Evolutionary conservation across 345 rosid species (phyloP), one percentile per base, ranked within the genome.

Genomic region (Lumnitzera racemosa): DNA sequence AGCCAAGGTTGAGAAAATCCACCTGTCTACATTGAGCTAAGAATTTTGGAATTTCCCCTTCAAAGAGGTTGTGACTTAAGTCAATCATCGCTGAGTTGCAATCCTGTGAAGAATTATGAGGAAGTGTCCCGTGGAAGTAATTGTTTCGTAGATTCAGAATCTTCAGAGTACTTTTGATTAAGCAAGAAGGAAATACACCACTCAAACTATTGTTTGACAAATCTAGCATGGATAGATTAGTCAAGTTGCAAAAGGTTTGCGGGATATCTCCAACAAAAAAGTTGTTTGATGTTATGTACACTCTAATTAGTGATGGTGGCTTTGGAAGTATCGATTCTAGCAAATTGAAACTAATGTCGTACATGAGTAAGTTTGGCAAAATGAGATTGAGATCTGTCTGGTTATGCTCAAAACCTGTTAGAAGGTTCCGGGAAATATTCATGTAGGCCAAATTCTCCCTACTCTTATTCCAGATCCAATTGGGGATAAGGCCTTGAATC

Each of bases 361-460:
- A 9, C 11, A 17, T 7, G 43, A 36, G 43, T 36, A 36, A 36
- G 43, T 36, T 36, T 52, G 55, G 55, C 25, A 12, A 17, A 25
- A 52, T 25, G 55, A 6, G 55, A 52, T 25, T 14, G 24, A 17
- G 25, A 52, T 16, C 20, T 17, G 55, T 23, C 1, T 12, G 55
- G 10, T 23, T 23, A 15, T 52, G 14, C 25, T 52, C 55, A 13
- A 52, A 52, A 13, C 55, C 55, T 2, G 55, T 52, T 23, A 52
- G 55, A 52, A 25, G 25, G 55, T 52, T 52, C 5, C 25, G 13
- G 55, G 55, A 52, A 11, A 52, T 23, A 25, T 52, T 52, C 55
- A 52, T 15, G 55, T 16, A 53, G 31, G 16, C 13, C 56, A 53
- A 53, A 53, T 25, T 15, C 31, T 53, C 56, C 29, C 56, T 53